Evolutionary conservation across 2,329 filamentous ascomycete species (phyloP).

Genomic region (Colletotrichum limetticola): DNA sequence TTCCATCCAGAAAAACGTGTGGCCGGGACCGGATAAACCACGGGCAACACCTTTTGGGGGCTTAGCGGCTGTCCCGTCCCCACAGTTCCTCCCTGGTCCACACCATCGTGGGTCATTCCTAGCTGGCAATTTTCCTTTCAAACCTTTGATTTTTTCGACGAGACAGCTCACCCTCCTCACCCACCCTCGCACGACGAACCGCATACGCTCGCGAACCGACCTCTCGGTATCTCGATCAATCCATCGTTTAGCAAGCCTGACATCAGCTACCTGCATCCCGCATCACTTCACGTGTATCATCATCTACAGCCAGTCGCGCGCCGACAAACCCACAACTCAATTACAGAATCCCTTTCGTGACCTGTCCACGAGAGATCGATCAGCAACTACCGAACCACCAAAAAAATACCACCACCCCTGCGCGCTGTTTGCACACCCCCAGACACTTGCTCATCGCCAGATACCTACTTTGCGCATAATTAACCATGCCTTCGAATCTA

Average conservation of each 20-base stretch:
- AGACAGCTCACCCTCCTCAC: constrained; percentile 36
- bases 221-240: constrained; percentile 31
- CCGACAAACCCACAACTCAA: constrained; percentile 18
- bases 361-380: constrained; percentile 33
- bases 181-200: constrained; percentile 33
- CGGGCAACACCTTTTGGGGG: background rate
- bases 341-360: constrained; percentile 27
- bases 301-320: constrained; percentile 18
- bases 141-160: constrained; percentile 38
- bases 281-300: constrained; percentile 32
- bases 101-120: constrained; percentile 35
- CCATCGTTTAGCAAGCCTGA: constrained; percentile 38
- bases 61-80: constrained; percentile 10
- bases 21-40: constrained; percentile 33
- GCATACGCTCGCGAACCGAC: constrained; percentile 29
- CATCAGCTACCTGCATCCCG: constrained; percentile 33
- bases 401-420: constrained; percentile 14
- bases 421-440: constrained; percentile 20
- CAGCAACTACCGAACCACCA: constrained; percentile 21
- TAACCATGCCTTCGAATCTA: constrained; percentile 76
- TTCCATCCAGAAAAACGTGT: constrained; percentile 23
- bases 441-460: constrained; percentile 8
- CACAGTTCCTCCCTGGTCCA: constrained; percentile 33
- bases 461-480: constrained; percentile 30
- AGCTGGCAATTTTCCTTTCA: constrained; percentile 39